Percentiles rank a stretch among this genome's conserved stretches.
Evolutionary conservation across 1,284 basidiomycete genomes (phyloP).

Genomic region (Naganishia albida): DNA sequence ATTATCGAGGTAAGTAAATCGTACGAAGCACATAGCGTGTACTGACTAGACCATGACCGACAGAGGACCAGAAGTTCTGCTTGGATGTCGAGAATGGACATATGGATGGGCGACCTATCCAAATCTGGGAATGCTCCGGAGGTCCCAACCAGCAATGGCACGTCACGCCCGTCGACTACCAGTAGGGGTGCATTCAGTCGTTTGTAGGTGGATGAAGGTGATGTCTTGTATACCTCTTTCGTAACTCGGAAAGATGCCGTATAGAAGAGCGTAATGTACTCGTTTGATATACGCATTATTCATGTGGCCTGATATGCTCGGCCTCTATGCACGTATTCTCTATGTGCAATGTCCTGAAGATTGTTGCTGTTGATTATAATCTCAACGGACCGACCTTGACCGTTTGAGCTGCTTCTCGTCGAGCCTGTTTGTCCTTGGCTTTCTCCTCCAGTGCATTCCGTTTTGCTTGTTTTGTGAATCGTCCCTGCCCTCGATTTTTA

Average conservation of each 20-base stretch:
- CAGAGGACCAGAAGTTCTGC: not conserved
- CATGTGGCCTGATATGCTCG: too few species aligned
- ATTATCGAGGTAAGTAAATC: not conserved
- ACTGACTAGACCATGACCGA: not conserved
- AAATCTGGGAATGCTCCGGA: constrained; percentile 9
- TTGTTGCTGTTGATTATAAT: too few species aligned
- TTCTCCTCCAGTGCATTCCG: constrained; percentile 52
- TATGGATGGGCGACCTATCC: not conserved
- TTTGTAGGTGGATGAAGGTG: too few species aligned
- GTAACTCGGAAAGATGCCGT: too few species aligned
- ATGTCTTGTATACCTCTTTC: too few species aligned
- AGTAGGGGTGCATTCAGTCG: too few species aligned
- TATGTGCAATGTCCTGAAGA: too few species aligned
- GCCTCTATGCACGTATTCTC: too few species aligned
- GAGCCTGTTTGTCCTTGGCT: constrained; percentile 57
- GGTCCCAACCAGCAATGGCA: constrained; percentile 8
- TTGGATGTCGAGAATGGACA: constrained; percentile 12
- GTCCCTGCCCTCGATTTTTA: constrained; percentile 54
- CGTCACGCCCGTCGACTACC: not conserved
- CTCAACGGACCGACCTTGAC: constrained; percentile 63
- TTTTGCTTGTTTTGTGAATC: constrained; percentile 62
- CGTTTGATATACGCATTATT: too few species aligned
- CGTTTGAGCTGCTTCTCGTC: constrained; percentile 59
- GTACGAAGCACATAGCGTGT: not conserved
- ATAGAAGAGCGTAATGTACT: too few species aligned